phyloP scores from a whole-genome alignment of 2,329 filamentous ascomycete species.

The Cytospora piceae region DNA sequence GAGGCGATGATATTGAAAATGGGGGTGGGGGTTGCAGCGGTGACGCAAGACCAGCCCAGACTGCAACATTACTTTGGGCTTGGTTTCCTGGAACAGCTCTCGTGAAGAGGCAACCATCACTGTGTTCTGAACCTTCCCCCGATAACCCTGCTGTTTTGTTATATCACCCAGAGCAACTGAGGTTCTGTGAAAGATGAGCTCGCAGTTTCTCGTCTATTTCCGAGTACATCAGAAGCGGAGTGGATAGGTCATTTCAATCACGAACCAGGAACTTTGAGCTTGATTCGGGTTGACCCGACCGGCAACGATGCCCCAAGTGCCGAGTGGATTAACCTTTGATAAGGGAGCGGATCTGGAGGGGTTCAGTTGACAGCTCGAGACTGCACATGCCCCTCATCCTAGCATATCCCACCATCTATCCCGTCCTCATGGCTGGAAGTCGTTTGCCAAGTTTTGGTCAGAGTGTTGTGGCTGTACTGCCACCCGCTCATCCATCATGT shows the following conservation, averaged over 20 bases:
- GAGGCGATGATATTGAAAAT: not conserved
- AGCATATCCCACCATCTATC: not conserved
- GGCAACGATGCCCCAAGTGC: not conserved
- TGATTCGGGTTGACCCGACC: not conserved
- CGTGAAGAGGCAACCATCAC: not conserved
- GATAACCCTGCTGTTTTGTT: not conserved
- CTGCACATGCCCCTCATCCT: not conserved
- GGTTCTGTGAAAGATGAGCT: not conserved
- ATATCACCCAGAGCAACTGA: not conserved
- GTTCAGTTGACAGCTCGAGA: not conserved
- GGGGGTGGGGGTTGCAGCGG: slow-evolving; percentile 9
- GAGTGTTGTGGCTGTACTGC: not conserved
- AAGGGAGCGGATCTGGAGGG: not conserved
- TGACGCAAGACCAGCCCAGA: slow-evolving; percentile 16
- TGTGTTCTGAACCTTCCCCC: not conserved
- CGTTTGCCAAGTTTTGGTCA: no score
- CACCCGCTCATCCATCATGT: not conserved
- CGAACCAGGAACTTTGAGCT: not conserved
- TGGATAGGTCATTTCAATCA: not conserved
- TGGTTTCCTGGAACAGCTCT: not conserved
- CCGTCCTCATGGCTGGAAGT: not conserved
- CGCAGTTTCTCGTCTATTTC: not conserved
- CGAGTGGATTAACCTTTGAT: not conserved
- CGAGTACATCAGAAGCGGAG: not conserved
- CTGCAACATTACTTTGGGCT: not conserved